Base-by-base conservation (phyloP, 768 basidiomycete genomes). In the Pleurotus platypus region DNA sequence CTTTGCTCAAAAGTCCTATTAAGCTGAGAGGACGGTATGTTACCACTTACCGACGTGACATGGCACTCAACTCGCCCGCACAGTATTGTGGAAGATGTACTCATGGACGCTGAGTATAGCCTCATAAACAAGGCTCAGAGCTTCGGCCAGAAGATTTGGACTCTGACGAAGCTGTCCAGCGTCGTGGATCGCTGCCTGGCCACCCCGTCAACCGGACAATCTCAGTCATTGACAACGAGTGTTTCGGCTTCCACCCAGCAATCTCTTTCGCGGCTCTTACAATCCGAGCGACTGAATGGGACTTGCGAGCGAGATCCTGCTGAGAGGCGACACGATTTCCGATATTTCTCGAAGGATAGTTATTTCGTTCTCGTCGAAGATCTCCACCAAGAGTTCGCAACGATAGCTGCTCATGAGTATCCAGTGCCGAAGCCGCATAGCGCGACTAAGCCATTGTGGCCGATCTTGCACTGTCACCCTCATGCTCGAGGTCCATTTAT, bases 291-390 rank as follows among this genome's bases (percentile, higher is more conserved):
- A 59, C 70, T 91, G 42, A 85, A 92, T 61, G 97, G 97, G 46
- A 89, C 86, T 1, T 87, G 84, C 15, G 97, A 99, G 74, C 90
- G 96, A 46, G 97, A 99, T 72, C 88, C 92, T 1, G 86, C 83
- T 16, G 90, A 94, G 60, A 91, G 84, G 60, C 85, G 94, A 49
- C 87, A 89, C 61, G 94, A 95, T 69, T 92, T 85, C 66, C 83
- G 81, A 57, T 99, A 98, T 69, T 98, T 98, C 70, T 72, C 82
- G 15, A 83, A 85, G 42, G 78, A 79, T 42, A 83, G 80, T 51
- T 86, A 81, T 66, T 98, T 93, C 67, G 79, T 98, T 46, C 80
- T 98, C 45, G 82, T 98, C n/a, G 95, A 98, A 69, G 96, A 98
- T 65, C 80, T 93, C 57, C 82, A 80, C 3, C 84, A 87, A 55